Conservation (phyloP, 108 stramenopile species). For the Cyclotella choctawhatcheeana region DNA sequence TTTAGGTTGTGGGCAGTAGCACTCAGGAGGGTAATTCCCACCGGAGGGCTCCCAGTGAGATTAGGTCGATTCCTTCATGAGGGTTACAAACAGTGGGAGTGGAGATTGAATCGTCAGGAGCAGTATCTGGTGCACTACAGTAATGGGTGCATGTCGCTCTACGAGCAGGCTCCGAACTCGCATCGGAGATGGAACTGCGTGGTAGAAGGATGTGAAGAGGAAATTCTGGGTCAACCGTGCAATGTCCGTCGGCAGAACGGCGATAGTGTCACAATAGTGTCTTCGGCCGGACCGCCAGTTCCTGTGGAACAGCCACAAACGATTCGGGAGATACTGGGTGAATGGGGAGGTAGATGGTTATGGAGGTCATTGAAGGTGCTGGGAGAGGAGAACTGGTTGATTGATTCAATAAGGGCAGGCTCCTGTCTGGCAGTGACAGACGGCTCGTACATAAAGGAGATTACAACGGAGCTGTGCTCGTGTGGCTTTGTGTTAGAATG, state of each 20-base stretch:
- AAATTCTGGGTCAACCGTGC: neutral
- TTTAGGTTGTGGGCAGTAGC: neutral
- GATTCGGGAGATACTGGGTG: neutral
- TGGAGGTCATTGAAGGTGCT: neutral
- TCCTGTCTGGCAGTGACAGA: conserved; percentile 18
- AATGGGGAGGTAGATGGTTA: neutral
- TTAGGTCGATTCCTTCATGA: neutral
- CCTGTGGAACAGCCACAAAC: neutral
- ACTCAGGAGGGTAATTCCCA: neutral
- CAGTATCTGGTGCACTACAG: neutral
- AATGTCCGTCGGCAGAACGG: no score
- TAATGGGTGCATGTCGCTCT: neutral
- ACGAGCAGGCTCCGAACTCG: neutral
- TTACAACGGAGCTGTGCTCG: conserved; percentile 6
- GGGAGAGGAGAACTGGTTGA: conserved; percentile 10
- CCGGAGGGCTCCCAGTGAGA: neutral
- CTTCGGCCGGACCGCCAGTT: neutral
- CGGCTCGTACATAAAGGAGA: conserved; percentile 20
- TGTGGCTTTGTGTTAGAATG: conserved; percentile 19
- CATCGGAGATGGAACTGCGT: neutral
- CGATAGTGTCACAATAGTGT: no score
- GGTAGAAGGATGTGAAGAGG: neutral
- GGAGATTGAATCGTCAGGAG: neutral
- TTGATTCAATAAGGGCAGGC: conserved; percentile 2
- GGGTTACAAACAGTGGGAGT: conserved; percentile 1